Evolutionary conservation across 352 stramenopile species (phyloP), one percentile per base, ranked within the genome.

Genomic region (Pythium volutum): DNA sequence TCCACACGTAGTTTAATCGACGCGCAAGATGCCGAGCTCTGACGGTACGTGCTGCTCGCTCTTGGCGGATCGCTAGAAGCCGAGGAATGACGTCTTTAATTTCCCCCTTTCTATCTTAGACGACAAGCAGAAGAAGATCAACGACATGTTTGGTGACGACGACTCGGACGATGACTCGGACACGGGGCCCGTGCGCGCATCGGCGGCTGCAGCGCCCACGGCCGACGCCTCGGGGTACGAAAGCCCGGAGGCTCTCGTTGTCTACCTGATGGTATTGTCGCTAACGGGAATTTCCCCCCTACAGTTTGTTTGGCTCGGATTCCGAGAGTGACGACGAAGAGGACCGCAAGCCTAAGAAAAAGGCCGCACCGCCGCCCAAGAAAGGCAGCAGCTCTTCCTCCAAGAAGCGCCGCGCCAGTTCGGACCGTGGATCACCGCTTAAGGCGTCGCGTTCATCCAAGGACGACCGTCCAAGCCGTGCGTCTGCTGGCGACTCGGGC

Each of bases 61-160:
- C 27, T 41, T n/a, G 7, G n/a, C 16, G 14, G n/a, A 26, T 14
- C 6, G 6, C 34, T 39, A 27, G 6, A 25, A 5, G 55, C 43
- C 23, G 55, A 62, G 55, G 4, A 50, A 54, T 39, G 2, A 16
- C 38, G 12, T 2, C 12, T 12, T 39, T 0, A 41, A 41, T 26
- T 4, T 25, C 22, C 1, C 16, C 23, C 6, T 15, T 25, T 36
- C 4, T 20, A 12, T 16, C 52, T 0, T 55, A 89, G 79, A 91
- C 47, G 79, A 93, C 46, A 81, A 89, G 62, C 79, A 76, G 59
- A 91, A 90, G 74, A 93, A 91, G 74, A 91, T 93, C 67, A 91
- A 91, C 60, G 84, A 93, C 62, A 93, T 93, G 84, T 93, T 93
- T 64, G 84, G 84, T 36, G 84, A 91, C 51, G 83, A 93, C 59